Base-by-base conservation (phyloP, 2,329 filamentous ascomycete species). In the Aspergillus sp. region DNA sequence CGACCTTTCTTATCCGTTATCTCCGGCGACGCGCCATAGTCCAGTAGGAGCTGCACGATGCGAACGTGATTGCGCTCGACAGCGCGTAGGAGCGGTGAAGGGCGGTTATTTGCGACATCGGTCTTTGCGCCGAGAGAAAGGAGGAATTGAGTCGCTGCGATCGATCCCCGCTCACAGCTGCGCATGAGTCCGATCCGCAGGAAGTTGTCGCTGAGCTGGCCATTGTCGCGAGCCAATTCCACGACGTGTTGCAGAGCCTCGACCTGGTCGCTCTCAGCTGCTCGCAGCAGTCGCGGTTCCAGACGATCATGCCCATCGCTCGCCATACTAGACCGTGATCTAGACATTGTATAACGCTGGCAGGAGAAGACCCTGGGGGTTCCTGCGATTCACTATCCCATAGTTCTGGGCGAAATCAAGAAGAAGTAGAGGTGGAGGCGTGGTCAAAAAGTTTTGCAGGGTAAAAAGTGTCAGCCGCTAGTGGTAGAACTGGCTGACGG, bases 1-100 rank as follows among this genome's bases (percentile, higher is more conserved):
- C 77, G 70, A 5, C 77, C 77, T 59, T 80, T 81, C 52, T 80
- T 77, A 67, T 85, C 82, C 17, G 62, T 52, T n/a, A 62, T 68
- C 53, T 76, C 71, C 3, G 69, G 66, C 19, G 68, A 68, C 1
- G 72, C 73, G 8, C 73, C 72, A 39, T 72, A 64, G 32, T 76
- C 74, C 3, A 77, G 70, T 13, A 84, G 70, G 50, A 83, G 64
- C 59, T 73, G 72, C 42, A 82, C 72, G 6, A 82, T 83, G 7
- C 78, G 77, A 8, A 76, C 72, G 57, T 77, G 73, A 30, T 77
- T 73, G 17, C 70, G 71, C 63, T 77, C 75, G 8, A 77, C 75
- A 23, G 77, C 76, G 21, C 74, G 71, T 23, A 77, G 68, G 1
- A 79, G 64, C 6, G 77, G 76, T 8, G 75, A 73, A 5, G 62